Base-by-base conservation (phyloP, 441 rosid species). In the Croton setiger region DNA sequence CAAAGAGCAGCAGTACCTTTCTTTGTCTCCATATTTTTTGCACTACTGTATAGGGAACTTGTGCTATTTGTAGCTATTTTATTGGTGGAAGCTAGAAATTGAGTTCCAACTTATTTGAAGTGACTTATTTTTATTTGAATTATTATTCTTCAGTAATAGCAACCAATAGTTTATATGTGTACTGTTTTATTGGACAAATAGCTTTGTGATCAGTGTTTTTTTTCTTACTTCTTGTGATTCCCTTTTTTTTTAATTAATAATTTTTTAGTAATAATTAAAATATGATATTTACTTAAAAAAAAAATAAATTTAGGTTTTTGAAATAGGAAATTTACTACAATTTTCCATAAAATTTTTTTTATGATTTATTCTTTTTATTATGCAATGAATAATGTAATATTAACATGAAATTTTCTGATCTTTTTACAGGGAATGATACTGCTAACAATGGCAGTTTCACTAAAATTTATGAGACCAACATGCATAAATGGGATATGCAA, bases 381-480 rank as follows among this genome's bases (percentile, higher is more conserved):
- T 21, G 59, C 9, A 8, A n/a, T 18, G 3, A 36, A 59, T 12
- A 3, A 33, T 23, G 5, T 15, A 23, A 12, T 18, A 20, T 5
- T 52, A 43, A 51, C 57, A 52, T 65, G 17, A n/a, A 2, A 9
- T 4, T 23, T 36, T 7, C 21, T 48, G 17, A 7, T 63, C 11
- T 51, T 3, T 59, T 1, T 59, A 20, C 80, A 92, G 98, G 98
- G 98, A 70, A 90, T 92, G 98, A 75, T 85, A 59, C 78, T 88
- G 48, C 80, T 92, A n/a, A 92, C 98, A n/a, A 75, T 82, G 78
- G 89, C 96, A 12, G 93, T 80, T 17, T 88, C 96, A 9, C 65
- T 90, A 9, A 88, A 86, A 67, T 85, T 80, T 53, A 63, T 90
- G 76, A 86, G 75, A 74, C 93, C 98, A 20, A 71, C 80, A 39